Percentiles rank a stretch among this genome's conserved stretches.
phyloP scores from a whole-genome alignment of 2,329 filamentous ascomycete genomes.

The Aureobasidium sp. region DNA sequence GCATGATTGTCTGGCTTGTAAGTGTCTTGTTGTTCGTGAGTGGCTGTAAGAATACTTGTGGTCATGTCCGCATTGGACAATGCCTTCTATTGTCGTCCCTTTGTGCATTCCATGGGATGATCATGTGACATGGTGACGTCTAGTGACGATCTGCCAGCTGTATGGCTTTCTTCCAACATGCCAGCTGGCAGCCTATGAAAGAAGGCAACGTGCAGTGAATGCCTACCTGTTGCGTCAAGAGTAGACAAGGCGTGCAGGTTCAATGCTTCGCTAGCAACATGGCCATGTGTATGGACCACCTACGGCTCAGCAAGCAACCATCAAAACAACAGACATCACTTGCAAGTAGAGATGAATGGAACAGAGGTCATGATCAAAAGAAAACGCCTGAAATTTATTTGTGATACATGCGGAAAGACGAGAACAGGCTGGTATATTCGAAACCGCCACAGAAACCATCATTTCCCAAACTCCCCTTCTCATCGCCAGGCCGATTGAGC shows the following conservation, averaged over 20 bases:
- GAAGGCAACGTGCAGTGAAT: not conserved
- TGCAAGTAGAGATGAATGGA: not conserved
- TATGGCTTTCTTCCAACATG: not conserved
- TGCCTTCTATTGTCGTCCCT: constrained; percentile 9
- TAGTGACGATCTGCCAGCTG: not conserved
- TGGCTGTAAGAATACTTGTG: not conserved
- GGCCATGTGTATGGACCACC: not conserved
- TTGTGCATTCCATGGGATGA: not conserved
- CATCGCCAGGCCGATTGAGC: constrained; percentile 14
- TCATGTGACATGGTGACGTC: constrained; percentile 4
- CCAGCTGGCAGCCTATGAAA: not conserved
- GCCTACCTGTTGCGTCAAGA: not conserved
- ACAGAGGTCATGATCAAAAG: constrained; percentile 14
- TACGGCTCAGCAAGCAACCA: not conserved
- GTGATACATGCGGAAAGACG: constrained; percentile 18
- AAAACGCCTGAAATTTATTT: constrained; percentile 17
- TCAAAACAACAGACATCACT: not conserved
- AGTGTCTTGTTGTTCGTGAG: not conserved
- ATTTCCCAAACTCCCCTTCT: constrained; percentile 16
- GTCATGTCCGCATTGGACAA: not conserved
- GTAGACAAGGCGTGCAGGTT: not conserved
- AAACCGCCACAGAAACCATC: constrained; percentile 25
- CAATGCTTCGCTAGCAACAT: not conserved
- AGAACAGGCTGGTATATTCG: constrained; percentile 14
- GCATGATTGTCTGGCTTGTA: constrained; percentile 28